Conservation (phyloP, 441 rosid genomes). For the Gossypium trilobum region DNA sequence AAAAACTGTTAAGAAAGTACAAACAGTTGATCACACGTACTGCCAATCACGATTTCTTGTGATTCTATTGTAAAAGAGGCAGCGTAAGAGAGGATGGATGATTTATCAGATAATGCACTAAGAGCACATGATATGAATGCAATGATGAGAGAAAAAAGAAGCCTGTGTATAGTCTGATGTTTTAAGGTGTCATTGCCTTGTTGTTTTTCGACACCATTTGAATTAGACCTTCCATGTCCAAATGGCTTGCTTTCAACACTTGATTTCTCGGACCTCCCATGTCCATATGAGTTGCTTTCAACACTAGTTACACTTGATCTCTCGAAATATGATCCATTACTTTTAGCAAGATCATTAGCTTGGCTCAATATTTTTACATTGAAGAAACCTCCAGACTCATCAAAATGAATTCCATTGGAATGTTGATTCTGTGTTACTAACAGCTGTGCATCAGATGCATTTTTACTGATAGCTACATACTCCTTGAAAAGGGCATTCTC, state of each 20-base stretch:
- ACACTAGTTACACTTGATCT: neutral
- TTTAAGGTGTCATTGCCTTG: slow-evolving; percentile 25
- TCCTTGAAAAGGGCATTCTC: neutral
- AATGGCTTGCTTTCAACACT: slow-evolving; percentile 36
- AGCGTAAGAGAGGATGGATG: too few relatives aligned
- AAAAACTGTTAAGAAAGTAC: slow-evolving; percentile 71
- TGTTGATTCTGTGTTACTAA: neutral
- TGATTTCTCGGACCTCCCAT: neutral
- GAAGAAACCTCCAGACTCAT: neutral
- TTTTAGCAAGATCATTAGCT: neutral
- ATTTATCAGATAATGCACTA: too few relatives aligned
- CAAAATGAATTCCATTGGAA: neutral
- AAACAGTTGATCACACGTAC: slow-evolving; percentile 66
- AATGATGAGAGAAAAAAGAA: too few relatives aligned
- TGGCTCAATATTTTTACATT: neutral
- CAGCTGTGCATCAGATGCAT: neutral
- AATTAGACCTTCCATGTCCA: slow-evolving; percentile 34
- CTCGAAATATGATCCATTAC: neutral
- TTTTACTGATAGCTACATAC: neutral
- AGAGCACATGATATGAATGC: too few relatives aligned
- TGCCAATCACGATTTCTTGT: slow-evolving; percentile 42
- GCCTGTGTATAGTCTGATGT: too few relatives aligned
- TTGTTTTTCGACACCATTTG: slow-evolving; percentile 38
- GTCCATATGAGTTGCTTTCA: neutral
- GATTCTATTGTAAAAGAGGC: too few relatives aligned